Base-by-base conservation (phyloP, 208 protist genomes). In the Trypanosoma melophagium region DNA sequence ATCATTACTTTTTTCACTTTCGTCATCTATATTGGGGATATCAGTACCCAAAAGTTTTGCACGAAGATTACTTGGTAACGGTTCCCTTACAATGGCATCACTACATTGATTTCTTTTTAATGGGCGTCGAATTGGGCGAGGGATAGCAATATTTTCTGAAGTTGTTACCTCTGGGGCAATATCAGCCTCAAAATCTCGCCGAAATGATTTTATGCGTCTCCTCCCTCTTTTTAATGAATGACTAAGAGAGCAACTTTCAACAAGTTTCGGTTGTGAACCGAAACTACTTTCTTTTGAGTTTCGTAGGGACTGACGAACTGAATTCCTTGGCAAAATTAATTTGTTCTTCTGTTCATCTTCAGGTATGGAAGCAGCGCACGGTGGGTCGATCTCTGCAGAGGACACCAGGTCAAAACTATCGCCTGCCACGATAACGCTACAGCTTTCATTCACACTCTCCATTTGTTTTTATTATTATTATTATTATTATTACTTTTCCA, bases 41-140 rank as follows among this genome's bases (percentile, higher is more conserved):
- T 0, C 25, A 3, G 1, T 1, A 22, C 49, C 31, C 7, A 66
- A 35, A 53, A 66, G 12, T n/a, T 61, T 61, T 2, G 21, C 60
- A 21, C 57, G 45, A 22, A 66, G 21, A 25, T 66, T 55, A 10
- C 50, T 35, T 55, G 45, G 60, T 3, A 66, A 12, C 16, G 60
- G 60, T 25, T 66, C 21, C 2, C 49, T 42, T 25, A 66, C 60
- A 17, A 63, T 24, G 4, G 19, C 58, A 17, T 49, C 58, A 28
- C 12, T 17, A 10, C 24, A 40, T 28, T 41, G 5, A 28, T 45
- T 0, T 12, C 17, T 45, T 22, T 42, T 21, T 35, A 31, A 5
- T 45, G 9, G 38, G 0, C 10, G 16, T 1, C 40, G 56, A 16
- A 56, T 16, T 40, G 13, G 25, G 52, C 22, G 52, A 35, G 52